A percentile compares a stretch with the other conserved stretches of the same genome.
phyloP scores from a whole-genome alignment of 2,329 filamentous ascomycete species.

The Hirsutella thompsonii region DNA sequence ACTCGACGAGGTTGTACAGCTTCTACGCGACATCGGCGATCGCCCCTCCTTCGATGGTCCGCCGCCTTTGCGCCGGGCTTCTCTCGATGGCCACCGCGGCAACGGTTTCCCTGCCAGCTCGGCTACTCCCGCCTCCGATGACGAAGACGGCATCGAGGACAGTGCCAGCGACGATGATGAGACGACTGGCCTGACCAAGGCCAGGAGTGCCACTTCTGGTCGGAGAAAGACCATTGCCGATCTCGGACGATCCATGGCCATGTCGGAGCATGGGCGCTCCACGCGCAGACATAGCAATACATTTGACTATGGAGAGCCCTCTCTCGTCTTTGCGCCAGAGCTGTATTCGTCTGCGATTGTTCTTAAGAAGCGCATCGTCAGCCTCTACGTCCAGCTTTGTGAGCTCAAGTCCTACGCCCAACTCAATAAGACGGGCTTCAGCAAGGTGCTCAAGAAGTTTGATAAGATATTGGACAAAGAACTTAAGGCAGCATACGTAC shows the following conservation, averaged over 20 bases:
- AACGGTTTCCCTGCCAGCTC: slow-evolving; percentile 18
- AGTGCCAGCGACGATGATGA: slow-evolving; percentile 54
- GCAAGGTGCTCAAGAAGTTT: slow-evolving; percentile 95
- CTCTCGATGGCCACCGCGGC: slow-evolving; percentile 13
- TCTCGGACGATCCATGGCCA: slow-evolving; percentile 31
- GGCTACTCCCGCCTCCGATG: slow-evolving; percentile 30
- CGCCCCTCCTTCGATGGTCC: slow-evolving; percentile 37
- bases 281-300: slow-evolving; percentile 50
- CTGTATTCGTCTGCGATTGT: slow-evolving; percentile 59
- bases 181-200: slow-evolving; percentile 38
- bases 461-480: slow-evolving; percentile 88
- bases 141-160: slow-evolving; percentile 40
- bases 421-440: slow-evolving; percentile 91
- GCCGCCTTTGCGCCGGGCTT: slow-evolving; percentile 20
- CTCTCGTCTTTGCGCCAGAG: slow-evolving; percentile 49
- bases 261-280: slow-evolving; percentile 44
- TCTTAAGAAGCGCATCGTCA: slow-evolving; percentile 81
- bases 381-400: slow-evolving; percentile 81
- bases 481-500: slow-evolving; percentile 66
- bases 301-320: slow-evolving; percentile 69
- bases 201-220: slow-evolving; percentile 24
- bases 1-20: slow-evolving; percentile 61
- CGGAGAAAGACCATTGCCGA: slow-evolving; percentile 25
- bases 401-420: slow-evolving; percentile 94
- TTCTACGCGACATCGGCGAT: slow-evolving; percentile 64